Conservation (phyloP, 202 grass and related monocot species). For the Miscanthus sacchariflorus region DNA sequence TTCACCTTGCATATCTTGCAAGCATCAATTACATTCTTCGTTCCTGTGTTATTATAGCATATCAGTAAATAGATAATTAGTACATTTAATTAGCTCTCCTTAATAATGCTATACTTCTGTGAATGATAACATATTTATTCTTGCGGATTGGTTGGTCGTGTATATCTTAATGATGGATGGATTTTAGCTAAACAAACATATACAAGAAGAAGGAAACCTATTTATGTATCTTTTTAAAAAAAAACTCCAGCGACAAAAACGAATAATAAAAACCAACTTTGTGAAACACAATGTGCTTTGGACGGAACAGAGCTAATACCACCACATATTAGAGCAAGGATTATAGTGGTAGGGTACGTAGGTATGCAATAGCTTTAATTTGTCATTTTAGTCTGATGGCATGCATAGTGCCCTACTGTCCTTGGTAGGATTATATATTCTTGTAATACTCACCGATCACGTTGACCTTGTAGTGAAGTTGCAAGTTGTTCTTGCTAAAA, state of each 20-base stretch:
- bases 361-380: not conserved
- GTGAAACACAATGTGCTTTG: not conserved
- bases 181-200: not conserved
- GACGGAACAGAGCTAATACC: not conserved
- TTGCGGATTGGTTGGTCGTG: not conserved
- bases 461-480: conserved; percentile 78
- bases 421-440: not conserved
- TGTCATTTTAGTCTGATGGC: not conserved
- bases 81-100: not conserved
- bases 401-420: not conserved
- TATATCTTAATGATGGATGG: not conserved
- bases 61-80: not conserved
- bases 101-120: not conserved
- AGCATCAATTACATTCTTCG: conserved; percentile 69
- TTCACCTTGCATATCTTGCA: conserved; percentile 70
- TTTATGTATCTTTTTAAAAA: no score
- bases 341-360: not conserved
- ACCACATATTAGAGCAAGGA: not conserved
- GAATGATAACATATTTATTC: not conserved
- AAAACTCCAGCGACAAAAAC: no score
- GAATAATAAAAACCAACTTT: no score
- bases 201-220: no score
- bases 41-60: conserved; percentile 48
- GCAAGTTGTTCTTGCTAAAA: conserved; percentile 55
- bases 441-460: conserved; percentile 53